A percentile compares a stretch with the other conserved stretches of the same genome.
These are phyloP conservation scores for Lagerstroemia fauriei DNA, from an alignment of 441 rosid species.

Conservation along the genomic window DNA sequence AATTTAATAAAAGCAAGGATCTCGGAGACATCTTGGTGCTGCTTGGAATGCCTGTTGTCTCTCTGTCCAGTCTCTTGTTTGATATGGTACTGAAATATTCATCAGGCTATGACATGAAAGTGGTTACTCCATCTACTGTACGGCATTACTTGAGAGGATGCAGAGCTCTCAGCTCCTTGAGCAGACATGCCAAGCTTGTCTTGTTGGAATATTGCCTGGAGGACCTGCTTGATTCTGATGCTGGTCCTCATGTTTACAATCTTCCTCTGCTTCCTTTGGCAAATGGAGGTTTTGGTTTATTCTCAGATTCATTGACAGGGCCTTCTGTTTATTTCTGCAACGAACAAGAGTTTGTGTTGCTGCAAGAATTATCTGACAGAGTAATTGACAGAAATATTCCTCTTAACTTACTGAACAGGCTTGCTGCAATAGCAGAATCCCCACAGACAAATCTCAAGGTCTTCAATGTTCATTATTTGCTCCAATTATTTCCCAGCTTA, in stretches of 20 bases:
- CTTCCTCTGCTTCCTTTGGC: slow-evolving; percentile 86
- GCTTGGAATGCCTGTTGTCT: slow-evolving; percentile 87
- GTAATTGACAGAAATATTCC: slow-evolving; percentile 76
- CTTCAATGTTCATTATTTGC: slow-evolving; percentile 59
- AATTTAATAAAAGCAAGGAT: slow-evolving; percentile 67
- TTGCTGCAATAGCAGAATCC: slow-evolving; percentile 69
- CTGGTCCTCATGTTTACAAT: slow-evolving; percentile 57
- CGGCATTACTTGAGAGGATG: slow-evolving; percentile 72
- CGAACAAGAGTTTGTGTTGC: slow-evolving; percentile 71
- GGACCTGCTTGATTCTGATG: slow-evolving; percentile 83
- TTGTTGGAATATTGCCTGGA: slow-evolving; percentile 94
- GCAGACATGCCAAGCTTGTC: slow-evolving; percentile 67
- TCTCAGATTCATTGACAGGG: slow-evolving; percentile 60
- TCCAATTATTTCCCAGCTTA: slow-evolving; percentile 70
- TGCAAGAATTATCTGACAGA: slow-evolving; percentile 66
- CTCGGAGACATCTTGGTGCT: slow-evolving; percentile 73
- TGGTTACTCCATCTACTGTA: slow-evolving; percentile 83
- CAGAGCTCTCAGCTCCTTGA: slow-evolving; percentile 51
- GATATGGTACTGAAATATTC: slow-evolving; percentile 72
- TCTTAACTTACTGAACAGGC: slow-evolving; percentile 56
- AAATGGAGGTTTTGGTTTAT: slow-evolving; percentile 77
- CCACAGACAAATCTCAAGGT: slow-evolving; percentile 60
- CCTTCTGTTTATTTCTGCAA: slow-evolving; percentile 67
- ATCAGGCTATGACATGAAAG: slow-evolving; percentile 67
- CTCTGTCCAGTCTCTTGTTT: slow-evolving; percentile 67